Base-by-base conservation (phyloP, 805 yeast genomes). In the Tetrapisispora taiwanensis region DNA sequence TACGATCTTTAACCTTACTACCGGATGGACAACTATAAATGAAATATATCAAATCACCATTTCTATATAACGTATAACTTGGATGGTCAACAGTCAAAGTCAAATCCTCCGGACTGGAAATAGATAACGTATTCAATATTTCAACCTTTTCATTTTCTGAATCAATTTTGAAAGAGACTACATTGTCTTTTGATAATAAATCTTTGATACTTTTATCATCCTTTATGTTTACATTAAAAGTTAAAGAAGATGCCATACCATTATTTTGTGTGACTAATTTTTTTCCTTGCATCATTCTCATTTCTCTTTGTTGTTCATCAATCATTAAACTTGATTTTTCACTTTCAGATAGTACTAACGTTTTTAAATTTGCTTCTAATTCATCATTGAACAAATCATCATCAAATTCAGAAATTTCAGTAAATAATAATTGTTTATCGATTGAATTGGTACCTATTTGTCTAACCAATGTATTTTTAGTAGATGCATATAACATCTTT, bases 401-500 rank as follows among this genome's bases (percentile, higher is more conserved):
- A 17, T 30, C 34, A 34, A 68, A 46, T 40, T 70, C 73, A 8
- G 52, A 54, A 4, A 60, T 41, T 14, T 59, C 62, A 26, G 69
- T 66, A 39, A 62, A 47, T 43, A 69, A 55, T 9, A 63, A 38
- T 24, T 59, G 63, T 36, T 65, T 55, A n/a, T 55, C 57, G 28
- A 68, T 64, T 30, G 59, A 52, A 41, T 67, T 67, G 1, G 69
- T 73, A 8, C 96, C 96, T 33, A 90, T 69, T 49, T 82, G 81
- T 52, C 84, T 77, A 45, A 84, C 66, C 31, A 92, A 63, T 1
- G 92, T 78, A 60, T 78, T 82, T 48, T 86, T 86, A 10, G 94
- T 80, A 2, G 96, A 85, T 4, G 97, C 97, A 61, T 89, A 92
- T 40, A 92, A 70, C 97, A 92, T 92, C 62, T 90, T 92, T 45